Evolutionary conservation across 2,329 filamentous ascomycete genomes (phyloP).

Genomic region (Cordyceps tenuipes): DNA sequence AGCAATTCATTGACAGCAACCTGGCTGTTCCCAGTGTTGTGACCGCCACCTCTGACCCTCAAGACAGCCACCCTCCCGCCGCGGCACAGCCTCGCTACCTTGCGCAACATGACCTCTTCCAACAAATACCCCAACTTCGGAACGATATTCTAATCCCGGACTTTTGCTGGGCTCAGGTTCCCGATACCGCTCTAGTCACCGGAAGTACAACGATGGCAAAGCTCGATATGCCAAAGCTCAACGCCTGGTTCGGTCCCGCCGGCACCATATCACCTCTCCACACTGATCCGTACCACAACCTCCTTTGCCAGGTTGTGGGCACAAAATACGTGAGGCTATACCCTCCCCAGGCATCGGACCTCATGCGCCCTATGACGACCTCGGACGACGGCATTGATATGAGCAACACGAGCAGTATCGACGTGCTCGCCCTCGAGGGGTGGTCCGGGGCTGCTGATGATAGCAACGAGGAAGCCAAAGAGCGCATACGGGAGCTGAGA

Average conservation of each 20-base stretch:
- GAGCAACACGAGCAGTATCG: constrained; percentile 78
- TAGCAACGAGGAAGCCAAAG: constrained; percentile 17
- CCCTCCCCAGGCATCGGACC: constrained; percentile 51
- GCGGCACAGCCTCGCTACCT: constrained; percentile 57
- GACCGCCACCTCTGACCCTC: neutral
- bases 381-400: constrained; percentile 71
- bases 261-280: constrained; percentile 88
- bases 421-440: constrained; percentile 62
- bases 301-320: constrained; percentile 82
- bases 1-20: constrained; percentile 42
- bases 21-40: neutral
- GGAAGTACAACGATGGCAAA: constrained; percentile 24
- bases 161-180: constrained; percentile 68
- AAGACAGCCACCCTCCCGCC: neutral
- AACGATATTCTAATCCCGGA: constrained; percentile 75
- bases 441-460: constrained; percentile 35
- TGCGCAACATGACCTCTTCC: constrained; percentile 82
- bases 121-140: constrained; percentile 68
- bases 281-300: constrained; percentile 89
- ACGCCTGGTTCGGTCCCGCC: constrained; percentile 87
- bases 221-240: constrained; percentile 57
- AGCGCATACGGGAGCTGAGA: constrained; percentile 27
- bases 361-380: constrained; percentile 50
- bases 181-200: constrained; percentile 38
- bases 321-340: constrained; percentile 90